phyloP scores from a whole-genome alignment of 2,329 filamentous ascomycete species.

The Trichoderma breve region DNA sequence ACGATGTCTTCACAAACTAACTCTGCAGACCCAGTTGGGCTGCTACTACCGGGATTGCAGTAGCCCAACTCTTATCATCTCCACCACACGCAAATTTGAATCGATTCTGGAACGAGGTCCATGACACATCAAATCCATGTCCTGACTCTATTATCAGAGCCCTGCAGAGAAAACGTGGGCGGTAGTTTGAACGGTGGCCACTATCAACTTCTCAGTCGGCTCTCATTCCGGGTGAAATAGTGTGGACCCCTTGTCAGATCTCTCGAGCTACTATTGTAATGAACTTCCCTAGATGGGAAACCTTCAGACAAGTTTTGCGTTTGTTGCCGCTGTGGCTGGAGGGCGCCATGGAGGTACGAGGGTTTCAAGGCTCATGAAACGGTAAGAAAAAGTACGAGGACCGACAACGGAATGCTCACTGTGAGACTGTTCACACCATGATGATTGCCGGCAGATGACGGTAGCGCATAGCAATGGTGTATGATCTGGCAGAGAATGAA shows the following conservation, averaged over 20 bases:
- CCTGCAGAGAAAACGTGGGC: not conserved
- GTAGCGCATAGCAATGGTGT: slow-evolving; percentile 17
- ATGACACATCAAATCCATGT: slow-evolving; percentile 24
- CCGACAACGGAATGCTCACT: slow-evolving; percentile 17
- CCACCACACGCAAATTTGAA: slow-evolving; percentile 1
- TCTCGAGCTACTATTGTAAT: slow-evolving; percentile 15
- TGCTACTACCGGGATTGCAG: slow-evolving; percentile 10
- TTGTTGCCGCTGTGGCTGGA: slow-evolving; percentile 23
- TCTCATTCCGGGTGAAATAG: not conserved
- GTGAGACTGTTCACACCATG: slow-evolving; percentile 16
- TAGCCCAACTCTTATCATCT: slow-evolving; percentile 13
- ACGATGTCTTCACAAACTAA: slow-evolving; percentile 18
- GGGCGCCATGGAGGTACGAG: slow-evolving; percentile 6
- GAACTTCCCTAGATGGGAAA: slow-evolving; percentile 28
- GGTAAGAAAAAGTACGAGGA: not conserved
- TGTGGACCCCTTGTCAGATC: slow-evolving; percentile 8
- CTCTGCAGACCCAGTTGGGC: slow-evolving; percentile 13
- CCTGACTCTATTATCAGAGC: not conserved
- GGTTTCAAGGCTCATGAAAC: not conserved
- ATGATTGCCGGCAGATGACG: slow-evolving; percentile 1
- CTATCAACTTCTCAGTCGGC: slow-evolving; percentile 5
- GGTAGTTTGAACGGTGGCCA: not conserved
- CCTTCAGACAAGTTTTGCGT: slow-evolving; percentile 27
- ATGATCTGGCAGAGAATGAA: not conserved
- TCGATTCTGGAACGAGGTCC: slow-evolving; percentile 22